phyloP scores from a whole-genome alignment of 495 filamentous ascomycete species.

The Talaromyces nanjingensis region DNA sequence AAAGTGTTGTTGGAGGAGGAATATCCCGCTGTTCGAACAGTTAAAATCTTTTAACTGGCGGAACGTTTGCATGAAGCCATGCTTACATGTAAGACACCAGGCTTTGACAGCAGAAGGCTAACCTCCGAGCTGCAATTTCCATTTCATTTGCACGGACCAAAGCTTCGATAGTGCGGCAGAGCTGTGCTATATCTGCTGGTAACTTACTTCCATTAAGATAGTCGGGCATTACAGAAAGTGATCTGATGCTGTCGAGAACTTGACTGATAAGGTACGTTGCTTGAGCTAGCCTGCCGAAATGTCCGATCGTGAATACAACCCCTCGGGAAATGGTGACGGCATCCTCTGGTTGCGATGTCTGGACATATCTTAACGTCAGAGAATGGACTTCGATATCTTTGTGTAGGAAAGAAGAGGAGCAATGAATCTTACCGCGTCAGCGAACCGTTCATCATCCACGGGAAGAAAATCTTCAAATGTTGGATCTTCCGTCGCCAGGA shows the following conservation, averaged over 20 bases:
- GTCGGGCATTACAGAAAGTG: not conserved
- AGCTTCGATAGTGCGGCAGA: slow-evolving; percentile 2
- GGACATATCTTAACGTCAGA: not conserved
- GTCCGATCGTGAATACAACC: slow-evolving; percentile 3
- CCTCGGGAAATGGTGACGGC: not conserved
- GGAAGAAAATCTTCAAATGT: slow-evolving; percentile 28
- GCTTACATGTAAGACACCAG: not conserved
- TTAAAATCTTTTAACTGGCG: not conserved
- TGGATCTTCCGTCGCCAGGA: slow-evolving; percentile 32
- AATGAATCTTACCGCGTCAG: slow-evolving; percentile 9
- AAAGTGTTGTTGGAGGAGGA: not conserved
- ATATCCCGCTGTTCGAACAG: not conserved
- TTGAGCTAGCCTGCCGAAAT: slow-evolving; percentile 6
- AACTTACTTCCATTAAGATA: not conserved
- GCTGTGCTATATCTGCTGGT: not conserved
- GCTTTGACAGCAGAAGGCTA: not conserved
- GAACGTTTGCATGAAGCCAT: not conserved
- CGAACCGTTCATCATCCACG: slow-evolving; percentile 36
- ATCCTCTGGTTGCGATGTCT: slow-evolving; percentile 1
- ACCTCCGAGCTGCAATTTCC: not conserved
- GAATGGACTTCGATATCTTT: not conserved
- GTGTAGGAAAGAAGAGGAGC: not conserved
- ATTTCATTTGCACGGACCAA: not conserved
- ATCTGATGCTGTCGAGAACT: not conserved
- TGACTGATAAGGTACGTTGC: slow-evolving; percentile 3